Base-by-base conservation (phyloP, 2,329 filamentous ascomycete genomes). In the Blumeria hordei region DNA sequence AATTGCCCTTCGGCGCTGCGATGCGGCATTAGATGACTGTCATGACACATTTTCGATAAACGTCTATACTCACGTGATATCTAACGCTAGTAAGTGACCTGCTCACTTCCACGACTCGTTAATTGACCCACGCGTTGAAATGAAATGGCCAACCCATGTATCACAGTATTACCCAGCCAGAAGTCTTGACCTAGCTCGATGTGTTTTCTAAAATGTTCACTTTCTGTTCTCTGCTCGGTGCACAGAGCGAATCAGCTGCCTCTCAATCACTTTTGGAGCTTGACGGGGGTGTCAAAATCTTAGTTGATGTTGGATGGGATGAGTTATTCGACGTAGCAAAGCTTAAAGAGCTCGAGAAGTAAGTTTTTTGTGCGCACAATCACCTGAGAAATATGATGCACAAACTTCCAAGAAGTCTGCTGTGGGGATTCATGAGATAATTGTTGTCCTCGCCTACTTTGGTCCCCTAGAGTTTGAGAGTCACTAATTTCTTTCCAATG, bases 241-340 rank as follows among this genome's bases (percentile, higher is more conserved):
- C 92, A 58, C 86, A 93, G 64, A 88, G 86, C 54, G 78, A 84
- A 60, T 92, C 87, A 50, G 74, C 81, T 57, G 88, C 90, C 45
- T 93, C 88, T 59, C 88, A 95, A 67, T 96, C 92, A n/a, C 78
- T 98, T 37, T 73, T 98, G 51, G 90, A 96, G 71, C 83, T 98
- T 55, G 92, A 98, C 71, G 90, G 90, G 60, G 92, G 90, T 57
- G 83, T 98, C 70, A 96, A 96, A 68, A 80, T 98, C 54, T 76
- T 98, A 55, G 79, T 98, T 39, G 90, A 95, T 66, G 82, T 95
- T 47, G 92, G 92, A 57, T 98, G 92, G 92, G 88, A 96, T 66
- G 87, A 94, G 66, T 77, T 77, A 1, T 96, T 98, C 66, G 84
- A 94, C 65, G 77, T 79, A 35, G 76, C 77, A 58, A 84, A 86